phyloP scores from a whole-genome alignment of 106 monocot species.

The Dendrobium nobile region DNA sequence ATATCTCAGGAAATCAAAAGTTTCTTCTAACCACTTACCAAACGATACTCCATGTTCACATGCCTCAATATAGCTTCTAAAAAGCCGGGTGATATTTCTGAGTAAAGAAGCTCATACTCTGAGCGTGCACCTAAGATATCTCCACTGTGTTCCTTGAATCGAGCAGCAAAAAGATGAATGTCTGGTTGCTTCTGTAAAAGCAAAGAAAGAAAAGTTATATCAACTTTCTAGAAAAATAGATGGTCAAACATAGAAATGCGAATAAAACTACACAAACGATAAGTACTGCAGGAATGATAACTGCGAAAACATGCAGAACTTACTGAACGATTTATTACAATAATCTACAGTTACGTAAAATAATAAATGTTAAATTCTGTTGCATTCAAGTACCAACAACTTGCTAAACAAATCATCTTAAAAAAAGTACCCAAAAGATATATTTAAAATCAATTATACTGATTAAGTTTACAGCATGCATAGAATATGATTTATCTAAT shows the following conservation, averaged over 20 bases:
- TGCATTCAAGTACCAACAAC: neutral
- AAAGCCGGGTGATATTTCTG: conserved; percentile 62
- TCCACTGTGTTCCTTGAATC: conserved; percentile 80
- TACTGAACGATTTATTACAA: neutral
- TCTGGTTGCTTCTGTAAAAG: conserved; percentile 84
- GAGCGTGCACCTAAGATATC: conserved; percentile 72
- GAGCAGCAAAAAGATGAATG: conserved; percentile 88
- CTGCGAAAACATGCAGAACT: neutral
- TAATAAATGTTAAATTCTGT: neutral
- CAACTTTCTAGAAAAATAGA: neutral
- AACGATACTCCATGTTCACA: conserved; percentile 85
- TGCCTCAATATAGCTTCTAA: conserved; percentile 77
- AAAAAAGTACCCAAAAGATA: neutral
- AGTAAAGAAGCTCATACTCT: conserved; percentile 68
- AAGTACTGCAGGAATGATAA: neutral
- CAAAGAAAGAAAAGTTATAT: neutral
- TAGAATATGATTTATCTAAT: neutral
- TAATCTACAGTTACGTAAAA: neutral
- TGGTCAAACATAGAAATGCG: neutral
- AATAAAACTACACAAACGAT: neutral
- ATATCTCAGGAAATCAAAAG: neutral
- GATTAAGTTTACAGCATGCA: neutral
- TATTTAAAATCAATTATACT: neutral
- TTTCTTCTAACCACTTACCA: conserved; percentile 33
- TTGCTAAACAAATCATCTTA: neutral